phyloP scores from a whole-genome alignment of 164 flowering plant species.

The Aristolochia contorta region DNA sequence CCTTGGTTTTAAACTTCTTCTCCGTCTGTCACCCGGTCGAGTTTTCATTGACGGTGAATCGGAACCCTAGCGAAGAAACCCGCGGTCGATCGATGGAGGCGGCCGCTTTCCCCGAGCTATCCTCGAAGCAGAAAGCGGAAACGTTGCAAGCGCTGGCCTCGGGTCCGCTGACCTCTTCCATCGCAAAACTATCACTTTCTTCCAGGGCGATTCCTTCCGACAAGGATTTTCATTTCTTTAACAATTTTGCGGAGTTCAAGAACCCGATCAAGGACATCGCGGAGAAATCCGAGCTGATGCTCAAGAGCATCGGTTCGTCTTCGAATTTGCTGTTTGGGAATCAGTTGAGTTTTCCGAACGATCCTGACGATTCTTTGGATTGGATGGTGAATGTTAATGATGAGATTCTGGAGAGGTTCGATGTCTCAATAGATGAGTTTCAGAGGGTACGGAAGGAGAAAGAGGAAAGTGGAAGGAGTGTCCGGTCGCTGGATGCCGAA shows the following conservation, averaged over 20 bases:
- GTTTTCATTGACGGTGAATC: not conserved
- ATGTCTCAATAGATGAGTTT: constrained; percentile 62
- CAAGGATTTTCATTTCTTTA: constrained; percentile 71
- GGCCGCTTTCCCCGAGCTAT: constrained; percentile 4
- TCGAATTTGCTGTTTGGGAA: constrained; percentile 17
- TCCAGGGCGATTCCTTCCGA: constrained; percentile 47
- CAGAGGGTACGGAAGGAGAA: constrained; percentile 29
- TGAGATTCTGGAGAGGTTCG: constrained; percentile 57
- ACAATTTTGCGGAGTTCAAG: constrained; percentile 73
- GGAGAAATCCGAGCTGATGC: constrained; percentile 5
- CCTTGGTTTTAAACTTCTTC: not conserved
- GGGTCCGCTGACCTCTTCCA: constrained; percentile 39
- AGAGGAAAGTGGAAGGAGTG: constrained; percentile 24
- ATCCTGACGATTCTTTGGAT: constrained; percentile 42
- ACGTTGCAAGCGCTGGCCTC: constrained; percentile 18
- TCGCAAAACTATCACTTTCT: constrained; percentile 49
- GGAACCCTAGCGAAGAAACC: constrained; percentile 4
- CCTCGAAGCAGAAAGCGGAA: constrained; percentile 20
- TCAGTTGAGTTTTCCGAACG: constrained; percentile 26
- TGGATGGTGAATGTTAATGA: constrained; percentile 72
- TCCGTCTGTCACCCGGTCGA: not conserved
- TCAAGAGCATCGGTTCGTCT: constrained; percentile 14
- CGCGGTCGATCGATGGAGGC: constrained; percentile 6
- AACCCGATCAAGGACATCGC: constrained; percentile 39
- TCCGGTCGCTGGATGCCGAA: constrained; percentile 9